phyloP scores from a whole-genome alignment of 192 early-diverging fungal genomes.

The Diversispora epigaea region DNA sequence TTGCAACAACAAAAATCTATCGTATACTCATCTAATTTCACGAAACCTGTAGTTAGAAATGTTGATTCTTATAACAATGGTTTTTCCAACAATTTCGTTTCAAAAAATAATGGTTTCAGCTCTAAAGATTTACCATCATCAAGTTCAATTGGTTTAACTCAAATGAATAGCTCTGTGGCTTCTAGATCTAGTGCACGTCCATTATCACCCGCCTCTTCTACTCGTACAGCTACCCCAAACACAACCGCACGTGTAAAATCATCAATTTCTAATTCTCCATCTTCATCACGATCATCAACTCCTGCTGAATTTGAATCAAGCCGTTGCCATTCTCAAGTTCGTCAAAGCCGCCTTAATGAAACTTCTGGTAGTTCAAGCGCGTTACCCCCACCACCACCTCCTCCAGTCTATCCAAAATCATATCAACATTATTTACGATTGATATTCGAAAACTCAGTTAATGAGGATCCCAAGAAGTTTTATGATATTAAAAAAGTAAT shows the following conservation, averaged over 20 bases:
- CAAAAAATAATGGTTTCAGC: too few relatives aligned
- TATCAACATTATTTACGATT: conserved; percentile 27
- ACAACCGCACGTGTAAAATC: not conserved
- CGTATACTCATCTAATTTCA: not conserved
- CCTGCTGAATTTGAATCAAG: conserved; percentile 15
- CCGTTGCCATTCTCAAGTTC: not conserved
- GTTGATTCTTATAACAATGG: not conserved
- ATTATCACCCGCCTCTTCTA: not conserved
- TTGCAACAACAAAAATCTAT: not conserved
- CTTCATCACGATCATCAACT: conserved; percentile 10
- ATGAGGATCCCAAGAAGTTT: not conserved
- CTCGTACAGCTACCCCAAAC: not conserved
- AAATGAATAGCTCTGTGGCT: too few relatives aligned
- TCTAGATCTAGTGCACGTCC: not conserved
- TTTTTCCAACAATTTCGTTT: too few relatives aligned
- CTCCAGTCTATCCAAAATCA: not conserved
- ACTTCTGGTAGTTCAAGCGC: not conserved
- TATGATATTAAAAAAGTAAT: conserved; percentile 29
- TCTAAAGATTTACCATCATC: too few relatives aligned
- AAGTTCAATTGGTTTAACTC: too few relatives aligned
- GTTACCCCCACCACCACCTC: conserved; percentile 6
- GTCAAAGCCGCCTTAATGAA: not conserved
- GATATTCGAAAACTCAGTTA: not conserved
- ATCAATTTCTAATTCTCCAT: not conserved
- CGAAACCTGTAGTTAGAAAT: not conserved